Evolutionary conservation across 1,284 basidiomycete species (phyloP).

Genomic region (Papiliotrema laurentii): DNA sequence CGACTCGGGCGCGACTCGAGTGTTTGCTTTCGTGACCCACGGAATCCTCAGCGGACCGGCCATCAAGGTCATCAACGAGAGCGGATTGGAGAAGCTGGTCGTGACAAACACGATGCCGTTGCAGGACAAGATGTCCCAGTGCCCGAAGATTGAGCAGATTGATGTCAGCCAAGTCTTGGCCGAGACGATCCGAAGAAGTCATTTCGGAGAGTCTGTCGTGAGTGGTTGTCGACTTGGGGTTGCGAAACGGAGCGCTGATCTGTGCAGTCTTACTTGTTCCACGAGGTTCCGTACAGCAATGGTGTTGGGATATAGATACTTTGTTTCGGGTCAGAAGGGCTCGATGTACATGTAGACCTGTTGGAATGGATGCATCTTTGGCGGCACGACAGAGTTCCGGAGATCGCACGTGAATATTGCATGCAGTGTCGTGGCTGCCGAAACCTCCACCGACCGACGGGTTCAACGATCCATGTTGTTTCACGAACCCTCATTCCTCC

Average conservation of each 20-base stretch:
- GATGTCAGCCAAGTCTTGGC: constrained; percentile 93
- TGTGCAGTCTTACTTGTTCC: constrained; percentile 49
- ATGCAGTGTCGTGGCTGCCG: too few species aligned
- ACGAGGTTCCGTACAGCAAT: constrained; percentile 46
- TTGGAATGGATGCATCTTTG: neutral
- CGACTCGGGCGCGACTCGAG: constrained; percentile 81
- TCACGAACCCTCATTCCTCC: neutral
- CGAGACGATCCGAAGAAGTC: constrained; percentile 85
- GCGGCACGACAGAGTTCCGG: neutral
- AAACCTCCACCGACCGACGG: neutral
- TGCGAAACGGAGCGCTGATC: neutral
- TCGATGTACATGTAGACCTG: neutral
- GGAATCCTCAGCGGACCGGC: constrained; percentile 92
- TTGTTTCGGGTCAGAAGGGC: neutral
- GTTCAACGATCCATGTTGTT: neutral
- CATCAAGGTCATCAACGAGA: constrained; percentile 63
- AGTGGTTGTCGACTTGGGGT: constrained; percentile 16
- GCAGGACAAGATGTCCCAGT: constrained; percentile 65
- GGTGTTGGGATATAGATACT: constrained; percentile 11
- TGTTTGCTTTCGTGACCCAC: constrained; percentile 94
- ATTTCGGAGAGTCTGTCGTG: constrained; percentile 50
- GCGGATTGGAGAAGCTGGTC: constrained; percentile 86
- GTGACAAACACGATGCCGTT: constrained; percentile 99
- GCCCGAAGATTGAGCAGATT: constrained; percentile 89
- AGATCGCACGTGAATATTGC: too few species aligned